Base-by-base conservation (phyloP, 768 basidiomycete genomes). In the Auriscalpium vulgare region DNA sequence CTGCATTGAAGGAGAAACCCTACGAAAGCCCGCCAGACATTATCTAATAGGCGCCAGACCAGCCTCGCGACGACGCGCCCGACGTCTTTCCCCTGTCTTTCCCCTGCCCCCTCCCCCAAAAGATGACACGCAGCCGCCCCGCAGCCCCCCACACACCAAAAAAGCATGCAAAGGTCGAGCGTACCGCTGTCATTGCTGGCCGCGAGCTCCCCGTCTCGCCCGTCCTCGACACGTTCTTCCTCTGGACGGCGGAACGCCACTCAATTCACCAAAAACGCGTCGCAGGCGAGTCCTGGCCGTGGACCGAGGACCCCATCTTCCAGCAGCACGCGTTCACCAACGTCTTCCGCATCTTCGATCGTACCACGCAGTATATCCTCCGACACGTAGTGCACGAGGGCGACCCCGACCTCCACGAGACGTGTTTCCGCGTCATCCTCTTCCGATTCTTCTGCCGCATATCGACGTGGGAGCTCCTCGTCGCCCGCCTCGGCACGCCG, bases 401-500 rank as follows among this genome's bases (percentile, higher is more conserved):
- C 40, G 72, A 80, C 2, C 83, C 84, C 61, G 69, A 74, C 35
- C 76, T 78, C 19, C 68, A 70, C 13, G 89, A 91, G 67, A 66
- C 88, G 53, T 77, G 80, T 21, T 91, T 91, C 61, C 84, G 89
- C 47, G 77, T 91, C 55, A 60, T 79, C 56, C 73, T 91, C 43
- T 91, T 87, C 75, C 85, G 84, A 63, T 73, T 72, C 11, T 91
- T 86, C 72, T 87, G 84, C 60, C 82, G 71, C 61, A 82, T 85
- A 46, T 79, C 79, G 56, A 91, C 89, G 9, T 91, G 86, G 80
- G 78, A 87, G 65, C 69, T 77, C 16, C 72, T 91, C 29, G 71
- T 72, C 49, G 55, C 67, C 9, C 66, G 77, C 3, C 71, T 89
- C 21, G 80, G 84, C 14, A 74, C 78, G 13, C 73, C 85, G 50